Evolutionary conservation across 2,329 filamentous ascomycete species (phyloP).

Genomic region (Penicillium paneum): DNA sequence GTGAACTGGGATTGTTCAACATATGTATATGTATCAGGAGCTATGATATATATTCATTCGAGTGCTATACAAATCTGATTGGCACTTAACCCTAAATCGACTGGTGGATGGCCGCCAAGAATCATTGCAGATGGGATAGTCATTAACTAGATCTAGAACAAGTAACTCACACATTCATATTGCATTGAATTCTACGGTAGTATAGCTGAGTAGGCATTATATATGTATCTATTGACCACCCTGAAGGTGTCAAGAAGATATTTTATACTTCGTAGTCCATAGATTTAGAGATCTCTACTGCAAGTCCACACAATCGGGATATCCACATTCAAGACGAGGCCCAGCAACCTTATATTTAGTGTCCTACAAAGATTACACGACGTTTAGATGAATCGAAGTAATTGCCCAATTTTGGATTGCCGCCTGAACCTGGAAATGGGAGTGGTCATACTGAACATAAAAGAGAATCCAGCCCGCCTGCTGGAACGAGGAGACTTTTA

Average conservation of each 20-base stretch:
- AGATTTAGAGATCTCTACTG: background rate
- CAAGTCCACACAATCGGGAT: slow-evolving; percentile 2
- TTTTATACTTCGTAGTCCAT: background rate
- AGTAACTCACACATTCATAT: background rate
- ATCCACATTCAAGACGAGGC: slow-evolving; percentile 1
- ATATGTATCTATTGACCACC: background rate
- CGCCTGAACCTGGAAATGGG: slow-evolving; percentile 34
- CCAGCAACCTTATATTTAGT: slow-evolving; percentile 8
- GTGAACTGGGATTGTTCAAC: background rate
- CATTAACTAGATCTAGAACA: background rate
- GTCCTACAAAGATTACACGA: background rate
- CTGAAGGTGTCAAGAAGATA: background rate
- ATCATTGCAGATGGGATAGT: background rate
- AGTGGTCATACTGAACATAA: slow-evolving; percentile 38
- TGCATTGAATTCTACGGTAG: background rate
- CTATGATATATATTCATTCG: background rate
- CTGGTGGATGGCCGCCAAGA: background rate
- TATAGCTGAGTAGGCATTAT: background rate
- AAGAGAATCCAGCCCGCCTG: slow-evolving; percentile 32
- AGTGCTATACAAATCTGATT: background rate
- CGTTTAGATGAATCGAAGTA: slow-evolving; percentile 9
- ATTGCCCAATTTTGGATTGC: slow-evolving; percentile 32
- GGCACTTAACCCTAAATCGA: background rate
- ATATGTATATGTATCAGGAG: background rate
- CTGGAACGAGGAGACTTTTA: slow-evolving; percentile 38